Conservation (phyloP, 73 alveolate genomes). For the Durusdinium trenchii region DNA sequence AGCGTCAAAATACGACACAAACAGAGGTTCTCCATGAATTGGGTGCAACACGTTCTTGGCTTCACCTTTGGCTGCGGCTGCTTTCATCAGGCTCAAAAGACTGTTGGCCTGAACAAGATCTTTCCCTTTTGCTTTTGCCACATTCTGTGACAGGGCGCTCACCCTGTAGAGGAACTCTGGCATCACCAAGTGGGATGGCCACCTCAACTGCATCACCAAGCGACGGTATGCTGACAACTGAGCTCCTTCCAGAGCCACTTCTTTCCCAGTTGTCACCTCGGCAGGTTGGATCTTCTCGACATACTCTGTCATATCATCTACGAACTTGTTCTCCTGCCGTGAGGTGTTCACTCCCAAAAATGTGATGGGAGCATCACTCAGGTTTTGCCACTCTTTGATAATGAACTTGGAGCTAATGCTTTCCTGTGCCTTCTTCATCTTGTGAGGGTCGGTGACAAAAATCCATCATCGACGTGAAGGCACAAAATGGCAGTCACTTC, state of each 20-base stretch:
- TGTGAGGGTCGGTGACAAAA: too few species aligned
- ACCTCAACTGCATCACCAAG: not conserved
- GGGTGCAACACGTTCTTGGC: not conserved
- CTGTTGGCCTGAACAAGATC: not conserved
- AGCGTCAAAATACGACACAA: slow-evolving; percentile 6
- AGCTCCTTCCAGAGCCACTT: not conserved
- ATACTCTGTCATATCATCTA: too few species aligned
- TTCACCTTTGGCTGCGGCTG: not conserved
- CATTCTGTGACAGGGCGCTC: slow-evolving; percentile 6
- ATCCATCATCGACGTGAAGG: slow-evolving; percentile 43
- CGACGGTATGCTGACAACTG: not conserved
- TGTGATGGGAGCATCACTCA: not conserved
- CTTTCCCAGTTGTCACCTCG: not conserved
- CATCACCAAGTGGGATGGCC: not conserved
- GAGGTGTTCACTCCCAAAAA: not conserved
- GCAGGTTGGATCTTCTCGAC: too few species aligned
- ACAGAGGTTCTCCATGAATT: not conserved
- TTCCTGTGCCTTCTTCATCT: too few species aligned
- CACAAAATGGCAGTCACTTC: not conserved
- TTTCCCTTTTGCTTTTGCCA: not conserved
- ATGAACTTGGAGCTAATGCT: not conserved
- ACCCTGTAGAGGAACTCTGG: not conserved
- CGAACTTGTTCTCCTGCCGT: not conserved
- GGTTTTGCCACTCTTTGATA: not conserved
- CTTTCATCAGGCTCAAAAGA: not conserved